Base-by-base conservation (phyloP, 169 alveolate species). In the Sarcocystis neurona region DNA sequence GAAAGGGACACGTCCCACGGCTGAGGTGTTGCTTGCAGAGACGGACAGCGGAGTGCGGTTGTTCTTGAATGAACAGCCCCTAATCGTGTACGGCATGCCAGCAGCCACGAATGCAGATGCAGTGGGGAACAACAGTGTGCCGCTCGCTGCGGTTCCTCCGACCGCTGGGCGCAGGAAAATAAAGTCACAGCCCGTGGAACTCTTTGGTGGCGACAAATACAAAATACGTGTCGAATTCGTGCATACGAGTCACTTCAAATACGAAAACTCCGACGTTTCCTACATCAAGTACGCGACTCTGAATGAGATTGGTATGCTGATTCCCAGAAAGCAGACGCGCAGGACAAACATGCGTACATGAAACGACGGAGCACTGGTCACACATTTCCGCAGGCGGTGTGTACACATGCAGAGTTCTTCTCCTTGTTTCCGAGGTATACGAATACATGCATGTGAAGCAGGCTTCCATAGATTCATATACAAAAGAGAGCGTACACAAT, bases 181-280 rank as follows among this genome's bases (percentile, higher is more conserved):
- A 37, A 93, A 93, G n/a, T 95, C 98, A 20, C 93, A 75, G 44
- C 93, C 96, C 5, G 94, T 94, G 85, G 95, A 96, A 85, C 93
- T 96, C 43, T 56, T 94, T 30, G 98, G 97, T 3, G 98, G 98
- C 0, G 95, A 94, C 79, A 95, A 95, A 60, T 94, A 96, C 88
- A 88, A 92, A 68, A 90, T 96, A 30, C 91, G 94, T 75, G 88
- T 96, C 30, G 98, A 95, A 79, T 84, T 96, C 90, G 94, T 96
- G 89, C 98, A 96, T 88, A 91, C 97, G 41, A 92, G 95, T 70
- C 97, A 95, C 89, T 89, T 94, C 77, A 94, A 95, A 58, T 94
- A 87, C 93, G 79, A 84, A 20, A 79, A 94, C 58, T 94, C 95
- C 27, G 95, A 93, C 72, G 92, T 92, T 15, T 90, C 94, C 18